A percentile compares a stretch with the other conserved stretches of the same genome.
Conservation (phyloP, 2,329 filamentous ascomycete genomes). For the Bipolaris zeicola region DNA sequence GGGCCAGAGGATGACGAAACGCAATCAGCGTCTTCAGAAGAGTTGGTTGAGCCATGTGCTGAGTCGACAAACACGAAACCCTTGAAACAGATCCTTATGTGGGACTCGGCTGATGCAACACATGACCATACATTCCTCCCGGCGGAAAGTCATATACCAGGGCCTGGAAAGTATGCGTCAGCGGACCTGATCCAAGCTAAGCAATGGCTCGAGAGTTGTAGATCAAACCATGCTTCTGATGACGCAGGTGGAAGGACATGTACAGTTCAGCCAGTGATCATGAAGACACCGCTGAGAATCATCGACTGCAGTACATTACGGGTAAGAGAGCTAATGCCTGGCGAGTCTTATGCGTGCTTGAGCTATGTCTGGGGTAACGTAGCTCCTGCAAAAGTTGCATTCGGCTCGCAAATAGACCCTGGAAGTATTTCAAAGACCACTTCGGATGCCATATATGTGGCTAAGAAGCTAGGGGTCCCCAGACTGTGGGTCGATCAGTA, state of each 20-base stretch:
- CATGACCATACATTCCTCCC: too few relatives aligned
- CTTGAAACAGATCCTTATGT: too few relatives aligned
- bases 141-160: too few relatives aligned
- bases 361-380: neutral
- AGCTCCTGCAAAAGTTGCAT: neutral
- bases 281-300: neutral
- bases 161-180: neutral
- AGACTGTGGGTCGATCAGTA: conserved; percentile 6
- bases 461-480: conserved; percentile 1
- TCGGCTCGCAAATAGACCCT: neutral
- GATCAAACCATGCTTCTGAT: neutral
- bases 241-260: neutral
- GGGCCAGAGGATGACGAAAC: too few relatives aligned
- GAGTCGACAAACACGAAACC: too few relatives aligned
- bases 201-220: neutral
- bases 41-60: neutral
- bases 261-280: neutral
- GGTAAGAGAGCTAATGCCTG: neutral
- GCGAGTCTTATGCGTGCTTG: neutral
- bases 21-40: neutral
- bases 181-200: neutral
- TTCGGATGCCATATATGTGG: conserved; percentile 8
- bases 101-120: too few relatives aligned
- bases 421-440: conserved; percentile 1
- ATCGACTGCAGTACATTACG: neutral